Evolutionary conservation across 805 yeast species (phyloP), one percentile per base, ranked within the genome.

Genomic region (Starmerella gropengiesseri): DNA sequence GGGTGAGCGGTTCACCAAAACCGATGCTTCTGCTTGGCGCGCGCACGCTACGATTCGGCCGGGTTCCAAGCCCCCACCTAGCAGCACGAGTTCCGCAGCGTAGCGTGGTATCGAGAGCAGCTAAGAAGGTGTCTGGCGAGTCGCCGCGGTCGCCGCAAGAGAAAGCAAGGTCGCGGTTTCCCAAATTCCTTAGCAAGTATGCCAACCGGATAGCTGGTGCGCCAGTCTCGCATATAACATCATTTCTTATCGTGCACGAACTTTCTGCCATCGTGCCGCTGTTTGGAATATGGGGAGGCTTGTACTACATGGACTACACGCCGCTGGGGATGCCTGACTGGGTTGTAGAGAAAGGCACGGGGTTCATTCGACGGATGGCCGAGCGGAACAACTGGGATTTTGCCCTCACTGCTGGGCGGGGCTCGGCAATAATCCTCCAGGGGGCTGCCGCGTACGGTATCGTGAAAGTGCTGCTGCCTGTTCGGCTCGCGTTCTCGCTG

Each of bases 391-490:
- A 45, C 31, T 61, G 65, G 64, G 35, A 46, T 9, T 20, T 46
- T 22, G 29, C 57, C 45, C 22, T 61, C 51, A 60, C 68, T 31
- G 53, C 77, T 13, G 68, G 66, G 31, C 76, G 74, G 27, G 74
- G 76, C 48, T 66, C 78, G 36, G 64, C 66, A 38, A 56, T 78
- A 21, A 62, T 82, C 5, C 57, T 77, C 50, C 82, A 81, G 49
- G 93, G 93, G 8, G 86, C 87, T 0, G 69, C 80, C 20, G 77
- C 93, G 0, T 83, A 77, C 53, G 79, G 78, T 4, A 61, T 78
- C 4, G 84, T 81, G 11, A 82, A 82, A 53, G 53, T 67, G 9
- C 43, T 64, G 9, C 59, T 76, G 47, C 83, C 84, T 0, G 39
- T 75, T 2, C 62, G 85, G 42, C 61, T 76, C 1, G 57, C 68